Base-by-base conservation (phyloP, 2,329 filamentous ascomycete genomes). In the Macrophomina pseudophaseolina region DNA sequence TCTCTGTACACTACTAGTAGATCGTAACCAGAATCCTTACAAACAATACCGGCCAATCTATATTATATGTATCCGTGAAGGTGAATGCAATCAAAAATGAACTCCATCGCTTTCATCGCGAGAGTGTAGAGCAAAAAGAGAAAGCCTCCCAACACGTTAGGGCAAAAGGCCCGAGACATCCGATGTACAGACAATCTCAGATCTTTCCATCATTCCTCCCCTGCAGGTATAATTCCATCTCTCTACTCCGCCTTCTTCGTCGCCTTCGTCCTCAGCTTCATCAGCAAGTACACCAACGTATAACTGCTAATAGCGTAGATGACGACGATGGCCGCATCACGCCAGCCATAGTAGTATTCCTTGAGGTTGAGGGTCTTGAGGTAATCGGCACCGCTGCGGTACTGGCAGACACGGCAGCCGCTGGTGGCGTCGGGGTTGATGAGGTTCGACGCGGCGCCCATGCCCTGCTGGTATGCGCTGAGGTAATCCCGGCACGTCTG, bases 261-360 rank as follows among this genome's bases (percentile, higher is more conserved):
- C 12, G 73, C 71, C 74, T 80, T 80, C 8, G 78, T 80, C 69
- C 79, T 74, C 62, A 80, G 53, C 73, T 80, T 80, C 79, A 80
- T 81, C 40, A 80, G 70, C 33, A 72, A 58, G 69, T 79, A 85
- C 2, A 84, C 83, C 67, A 84, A 64, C 2, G 74, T 78, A 68
- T 90, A 90, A 1, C 82, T 85, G 65, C 81, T 84, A 46, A 86
- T 67, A 1, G 80, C 84, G 69, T 89, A 89, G 5, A 87, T 77
- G 1, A 84, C 84, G 2, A 85, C 82, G 56, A 90, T 87, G 0
- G 73, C 89, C 0, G 86, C 86, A 75, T 91, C 83, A 58, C 90
- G 82, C 90, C 90, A 92, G 0, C 87, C 89, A 70, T 87, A 88
- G 68, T 82, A 86, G 70, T 90, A 87, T 1, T 66, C 65, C 48